Evolutionary conservation across 73 alveolate genomes (phyloP).

Genomic region (Tetrahymena malaccensis): DNA sequence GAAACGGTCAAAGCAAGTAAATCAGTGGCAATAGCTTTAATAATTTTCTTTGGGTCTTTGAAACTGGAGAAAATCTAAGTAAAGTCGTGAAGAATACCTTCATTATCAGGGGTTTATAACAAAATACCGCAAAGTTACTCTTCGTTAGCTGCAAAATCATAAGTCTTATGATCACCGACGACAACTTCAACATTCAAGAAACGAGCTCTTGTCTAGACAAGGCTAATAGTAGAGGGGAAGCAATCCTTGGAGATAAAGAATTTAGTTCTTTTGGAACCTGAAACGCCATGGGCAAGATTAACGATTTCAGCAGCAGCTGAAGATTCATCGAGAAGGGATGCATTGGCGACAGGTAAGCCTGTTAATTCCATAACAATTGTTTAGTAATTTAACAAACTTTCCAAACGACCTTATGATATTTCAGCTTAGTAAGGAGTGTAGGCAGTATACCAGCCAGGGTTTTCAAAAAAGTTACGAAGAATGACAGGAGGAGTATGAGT

Average conservation of each 20-base stretch:
- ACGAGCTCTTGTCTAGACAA: constrained; percentile 71
- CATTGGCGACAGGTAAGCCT: constrained; percentile 76
- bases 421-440: constrained; percentile 98
- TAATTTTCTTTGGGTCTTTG: constrained; percentile 18
- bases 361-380: constrained; percentile 85
- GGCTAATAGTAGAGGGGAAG: constrained; percentile 77
- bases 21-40: constrained; percentile 49
- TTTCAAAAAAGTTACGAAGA: constrained; percentile 75
- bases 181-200: constrained; percentile 67
- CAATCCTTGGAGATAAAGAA: constrained; percentile 57
- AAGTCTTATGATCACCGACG: constrained; percentile 50
- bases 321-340: constrained; percentile 89
- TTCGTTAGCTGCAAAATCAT: constrained; percentile 42
- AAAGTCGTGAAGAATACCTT: constrained; percentile 59
- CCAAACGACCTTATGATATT: constrained; percentile 88
- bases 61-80: constrained; percentile 38
- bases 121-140: constrained; percentile 59
- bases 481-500: constrained; percentile 52
- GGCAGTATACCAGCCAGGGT: constrained; percentile 93
- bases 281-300: constrained; percentile 58
- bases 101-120: constrained; percentile 58
- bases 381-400: constrained; percentile 59
- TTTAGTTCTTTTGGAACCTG: constrained; percentile 51
- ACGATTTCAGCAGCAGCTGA: constrained; percentile 94
- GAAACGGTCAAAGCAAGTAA: constrained; percentile 37